phyloP scores from a whole-genome alignment of 768 basidiomycete genomes.

The Boletellus ananiceps region DNA sequence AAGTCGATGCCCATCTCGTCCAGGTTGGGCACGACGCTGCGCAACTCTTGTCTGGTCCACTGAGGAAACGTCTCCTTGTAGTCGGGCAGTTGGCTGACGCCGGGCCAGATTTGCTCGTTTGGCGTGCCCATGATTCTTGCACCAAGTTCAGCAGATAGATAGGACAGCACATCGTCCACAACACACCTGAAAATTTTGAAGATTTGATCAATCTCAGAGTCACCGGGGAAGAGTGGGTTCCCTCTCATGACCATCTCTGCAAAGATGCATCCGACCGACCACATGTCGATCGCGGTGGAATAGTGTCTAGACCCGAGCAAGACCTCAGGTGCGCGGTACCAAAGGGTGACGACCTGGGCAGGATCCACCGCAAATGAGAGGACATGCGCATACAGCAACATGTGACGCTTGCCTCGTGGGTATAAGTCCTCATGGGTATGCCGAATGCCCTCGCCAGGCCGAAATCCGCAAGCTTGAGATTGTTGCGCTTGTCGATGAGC shows the following conservation, averaged over 20 bases:
- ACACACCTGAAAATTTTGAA: slow-evolving; percentile 95
- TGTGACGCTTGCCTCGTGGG: slow-evolving; percentile 76
- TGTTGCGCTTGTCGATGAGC: slow-evolving; percentile 83
- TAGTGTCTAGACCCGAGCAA: slow-evolving; percentile 94
- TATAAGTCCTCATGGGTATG: slow-evolving; percentile 98
- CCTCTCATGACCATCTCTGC: slow-evolving; percentile 97
- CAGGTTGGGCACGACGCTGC: slow-evolving; percentile 58
- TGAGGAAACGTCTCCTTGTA: slow-evolving; percentile 97
- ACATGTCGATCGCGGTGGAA: slow-evolving; percentile 98
- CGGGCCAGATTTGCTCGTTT: slow-evolving; percentile 87
- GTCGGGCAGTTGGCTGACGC: slow-evolving; percentile 81
- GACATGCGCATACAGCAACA: neutral
- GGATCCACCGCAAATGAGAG: slow-evolving; percentile 8
- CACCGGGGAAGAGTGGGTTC: slow-evolving; percentile 91
- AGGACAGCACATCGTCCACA: neutral
- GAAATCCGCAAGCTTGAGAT: slow-evolving; percentile 95
- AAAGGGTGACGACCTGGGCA: slow-evolving; percentile 90
- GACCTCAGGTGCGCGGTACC: slow-evolving; percentile 99
- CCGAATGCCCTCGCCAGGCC: slow-evolving; percentile 96
- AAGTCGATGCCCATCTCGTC: slow-evolving; percentile 80
- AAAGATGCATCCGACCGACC: slow-evolving; percentile 99
- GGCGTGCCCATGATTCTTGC: slow-evolving; percentile 90
- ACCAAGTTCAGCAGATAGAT: slow-evolving; percentile 1
- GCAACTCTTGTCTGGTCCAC: slow-evolving; percentile 79
- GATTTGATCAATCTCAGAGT: slow-evolving; percentile 99